phyloP scores from a whole-genome alignment of 805 yeast species.

The Ogataea pilisensis region DNA sequence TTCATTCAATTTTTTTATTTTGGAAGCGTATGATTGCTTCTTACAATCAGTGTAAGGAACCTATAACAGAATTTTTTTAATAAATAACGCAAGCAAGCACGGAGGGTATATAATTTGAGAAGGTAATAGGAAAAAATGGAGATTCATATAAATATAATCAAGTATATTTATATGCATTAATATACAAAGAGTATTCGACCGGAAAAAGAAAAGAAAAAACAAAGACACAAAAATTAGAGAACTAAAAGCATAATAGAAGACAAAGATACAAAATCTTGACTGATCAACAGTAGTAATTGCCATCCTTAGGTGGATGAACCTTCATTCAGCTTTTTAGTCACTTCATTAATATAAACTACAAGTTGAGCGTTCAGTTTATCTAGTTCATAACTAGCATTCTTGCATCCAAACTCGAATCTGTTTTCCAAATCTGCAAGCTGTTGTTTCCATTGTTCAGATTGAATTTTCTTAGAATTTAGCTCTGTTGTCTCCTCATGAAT shows the following conservation, averaged over 20 bases:
- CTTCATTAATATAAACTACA: conserved; percentile 47
- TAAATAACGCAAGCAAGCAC: conserved; percentile 2
- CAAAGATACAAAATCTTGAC: not conserved
- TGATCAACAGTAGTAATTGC: too few relatives aligned
- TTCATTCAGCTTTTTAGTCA: conserved; percentile 35
- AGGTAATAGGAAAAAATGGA: conserved; percentile 1
- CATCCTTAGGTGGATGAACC: not conserved
- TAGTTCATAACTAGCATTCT: conserved; percentile 49
- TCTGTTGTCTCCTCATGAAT: conserved; percentile 46
- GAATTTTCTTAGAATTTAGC: conserved; percentile 42
- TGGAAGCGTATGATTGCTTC: conserved; percentile 5
- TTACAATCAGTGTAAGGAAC: too few relatives aligned
- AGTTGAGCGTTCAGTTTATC: conserved; percentile 54
- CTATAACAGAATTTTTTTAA: conserved; percentile 65
- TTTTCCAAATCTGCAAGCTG: conserved; percentile 16
- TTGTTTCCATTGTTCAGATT: conserved; percentile 33
- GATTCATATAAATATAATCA: not conserved
- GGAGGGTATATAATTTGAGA: conserved; percentile 12
- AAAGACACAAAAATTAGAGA: not conserved
- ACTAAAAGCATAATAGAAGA: not conserved
- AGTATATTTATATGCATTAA: not conserved
- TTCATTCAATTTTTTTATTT: conserved; percentile 65
- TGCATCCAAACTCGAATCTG: conserved; percentile 49
- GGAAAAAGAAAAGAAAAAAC: not conserved
- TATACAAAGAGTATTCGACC: not conserved